phyloP scores from a whole-genome alignment of 305 asterid genomes.

The Fraxinus nigra region DNA sequence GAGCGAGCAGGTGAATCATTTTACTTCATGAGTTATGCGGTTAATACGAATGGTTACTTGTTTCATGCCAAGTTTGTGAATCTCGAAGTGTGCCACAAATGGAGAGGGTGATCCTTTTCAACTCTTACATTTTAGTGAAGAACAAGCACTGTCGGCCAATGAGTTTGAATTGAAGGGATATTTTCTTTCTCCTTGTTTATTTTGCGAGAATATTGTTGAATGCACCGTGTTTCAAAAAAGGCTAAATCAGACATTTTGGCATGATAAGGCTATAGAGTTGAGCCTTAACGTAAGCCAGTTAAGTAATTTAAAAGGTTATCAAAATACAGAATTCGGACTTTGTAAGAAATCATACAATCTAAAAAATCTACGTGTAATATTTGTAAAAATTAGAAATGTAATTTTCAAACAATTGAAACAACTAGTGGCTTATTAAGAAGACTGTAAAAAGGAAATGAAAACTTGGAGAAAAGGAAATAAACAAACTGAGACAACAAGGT shows the following conservation, averaged over 20 bases:
- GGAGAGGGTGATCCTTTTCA: not conserved
- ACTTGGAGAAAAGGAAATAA: not conserved
- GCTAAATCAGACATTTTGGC: not conserved
- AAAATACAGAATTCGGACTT: not conserved
- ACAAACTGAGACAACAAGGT: not conserved
- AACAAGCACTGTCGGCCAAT: not conserved
- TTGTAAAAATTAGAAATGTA: not conserved
- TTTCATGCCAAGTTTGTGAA: not conserved
- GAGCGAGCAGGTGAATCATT: conserved; percentile 69
- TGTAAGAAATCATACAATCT: not conserved
- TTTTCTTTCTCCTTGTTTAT: not conserved
- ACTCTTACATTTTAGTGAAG: not conserved
- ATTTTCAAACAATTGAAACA: not conserved
- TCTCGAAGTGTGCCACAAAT: not conserved
- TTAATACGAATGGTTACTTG: not conserved
- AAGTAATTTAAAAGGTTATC: not conserved
- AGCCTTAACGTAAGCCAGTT: not conserved
- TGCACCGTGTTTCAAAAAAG: not conserved
- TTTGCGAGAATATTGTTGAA: conserved; percentile 3
- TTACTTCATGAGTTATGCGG: conserved; percentile 9
- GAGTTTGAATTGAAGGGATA: conserved; percentile 1
- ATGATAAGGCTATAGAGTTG: not conserved
- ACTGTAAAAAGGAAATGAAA: not conserved
- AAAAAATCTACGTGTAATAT: not conserved
- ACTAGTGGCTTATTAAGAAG: not conserved